phyloP scores from a whole-genome alignment of 208 protist species.

The Endotrypanum monterogeii region DNA sequence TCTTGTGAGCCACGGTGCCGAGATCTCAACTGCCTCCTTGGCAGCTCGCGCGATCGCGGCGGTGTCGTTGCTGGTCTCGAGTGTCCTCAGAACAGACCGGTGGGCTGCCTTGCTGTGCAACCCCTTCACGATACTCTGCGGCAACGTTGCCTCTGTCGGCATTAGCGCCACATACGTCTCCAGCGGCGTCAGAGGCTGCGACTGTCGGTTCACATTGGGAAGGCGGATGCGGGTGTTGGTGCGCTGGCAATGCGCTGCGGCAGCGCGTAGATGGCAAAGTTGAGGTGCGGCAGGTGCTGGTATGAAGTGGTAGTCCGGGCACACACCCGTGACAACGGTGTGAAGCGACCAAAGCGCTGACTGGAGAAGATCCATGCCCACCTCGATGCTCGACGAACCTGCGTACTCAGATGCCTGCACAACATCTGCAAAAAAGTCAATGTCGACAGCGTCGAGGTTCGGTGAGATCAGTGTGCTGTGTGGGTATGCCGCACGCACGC shows the following conservation, averaged over 20 bases:
- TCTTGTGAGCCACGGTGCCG: slow-evolving; percentile 42
- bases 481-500: slow-evolving; percentile 56
- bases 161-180: slow-evolving; percentile 85
- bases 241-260: slow-evolving; percentile 46
- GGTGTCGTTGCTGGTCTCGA: slow-evolving; percentile 65
- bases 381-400: slow-evolving; percentile 33
- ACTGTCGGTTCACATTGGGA: slow-evolving; percentile 8
- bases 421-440: slow-evolving; percentile 71
- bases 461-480: slow-evolving; percentile 54
- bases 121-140: slow-evolving; percentile 40
- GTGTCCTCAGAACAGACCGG: slow-evolving; percentile 37
- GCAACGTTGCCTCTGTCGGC: slow-evolving; percentile 73
- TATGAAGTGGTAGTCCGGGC: slow-evolving; percentile 70
- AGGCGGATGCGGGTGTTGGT: slow-evolving; percentile 21
- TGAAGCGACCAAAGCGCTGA: slow-evolving; percentile 75
- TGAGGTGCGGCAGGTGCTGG: slow-evolving; percentile 36
- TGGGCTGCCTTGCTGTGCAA: slow-evolving; percentile 49
- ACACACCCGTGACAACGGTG: slow-evolving; percentile 54
- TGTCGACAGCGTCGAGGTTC: slow-evolving; percentile 51
- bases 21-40: slow-evolving; percentile 45
- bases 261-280: slow-evolving; percentile 70
- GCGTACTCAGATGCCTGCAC: slow-evolving; percentile 67
- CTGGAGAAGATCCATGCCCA: slow-evolving; percentile 61
- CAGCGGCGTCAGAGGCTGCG: slow-evolving; percentile 69
- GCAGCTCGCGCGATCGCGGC: slow-evolving; percentile 49